Evolutionary conservation across 2,329 filamentous ascomycete genomes (phyloP), one percentile per base, ranked within the genome.

Genomic region (Aspergillus ochraceus): DNA sequence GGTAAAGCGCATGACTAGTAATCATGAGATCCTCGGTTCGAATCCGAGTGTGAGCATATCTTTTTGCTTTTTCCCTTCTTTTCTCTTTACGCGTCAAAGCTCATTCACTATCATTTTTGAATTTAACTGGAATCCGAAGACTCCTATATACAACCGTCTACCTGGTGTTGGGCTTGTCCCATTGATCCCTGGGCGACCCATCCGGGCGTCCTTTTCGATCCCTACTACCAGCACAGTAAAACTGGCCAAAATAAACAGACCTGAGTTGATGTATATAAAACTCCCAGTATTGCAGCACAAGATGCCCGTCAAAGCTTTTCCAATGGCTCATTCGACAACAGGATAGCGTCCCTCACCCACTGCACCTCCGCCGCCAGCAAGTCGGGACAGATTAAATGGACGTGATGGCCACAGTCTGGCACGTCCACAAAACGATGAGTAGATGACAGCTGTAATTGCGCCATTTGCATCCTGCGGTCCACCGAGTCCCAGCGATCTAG

Each of bases 351-450:
- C 54, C 67, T 49, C 36, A 75, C 76, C 76, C 76, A 78, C 46
- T 56, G 56, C 9, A 78, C 68, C 60, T 75, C 75, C 22, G 70
- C 63, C 6, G 70, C 74, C 52, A 79, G 66, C 19, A 74, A 64
- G 47, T 78, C 76, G 14, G 76, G 77, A 46, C 68, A 64, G 8
- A 70, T 58, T 32, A 77, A 54, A 59, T 77, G 71, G 10, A 78
- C 67, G 65, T 77, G 68, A 66, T 79, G 77, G 2, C 76, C 76
- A 60, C 72, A 75, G 19, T 75, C 72, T 10, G 66, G 61, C 32
- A 77, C 19, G 60, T 74, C 61, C 9, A 76, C 67, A 10, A 74
- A 67, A 26, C 64, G 67, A 22, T 58, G 66, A 2, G 63, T 71
- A 9, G 66, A 68, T 0, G 74, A 77, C 45, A 79, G 57, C 30